These are phyloP conservation scores for Luvunga scandens DNA, from an alignment of 345 rosid species.

Conservation along the genomic window DNA sequence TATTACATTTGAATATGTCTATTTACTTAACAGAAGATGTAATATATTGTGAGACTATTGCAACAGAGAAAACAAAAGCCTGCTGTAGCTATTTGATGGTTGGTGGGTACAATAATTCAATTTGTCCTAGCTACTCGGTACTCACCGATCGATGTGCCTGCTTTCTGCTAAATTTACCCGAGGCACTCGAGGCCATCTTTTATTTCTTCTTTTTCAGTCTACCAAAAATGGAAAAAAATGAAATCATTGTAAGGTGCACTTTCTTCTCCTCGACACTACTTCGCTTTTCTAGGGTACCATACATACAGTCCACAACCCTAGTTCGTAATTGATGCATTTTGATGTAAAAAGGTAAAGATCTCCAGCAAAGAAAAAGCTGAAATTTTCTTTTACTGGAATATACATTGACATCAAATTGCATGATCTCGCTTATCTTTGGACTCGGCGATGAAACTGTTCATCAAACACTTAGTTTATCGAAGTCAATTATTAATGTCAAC, in stretches of 20 bases:
- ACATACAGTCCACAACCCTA: not conserved
- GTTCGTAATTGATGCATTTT: not conserved
- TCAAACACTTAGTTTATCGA: too few relatives aligned
- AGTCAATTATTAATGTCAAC: too few relatives aligned
- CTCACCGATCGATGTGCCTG: not conserved
- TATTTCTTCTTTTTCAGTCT: not conserved
- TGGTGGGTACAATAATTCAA: not conserved
- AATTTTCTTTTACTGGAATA: not conserved
- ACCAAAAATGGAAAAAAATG: not conserved
- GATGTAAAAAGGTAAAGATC: not conserved
- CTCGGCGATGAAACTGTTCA: too few relatives aligned
- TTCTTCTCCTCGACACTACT: not conserved
- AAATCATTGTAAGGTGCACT: not conserved
- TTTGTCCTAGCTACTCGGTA: not conserved
- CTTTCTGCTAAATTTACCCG: not conserved
- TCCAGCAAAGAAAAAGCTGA: not conserved
- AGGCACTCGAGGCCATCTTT: slow-evolving; percentile 10
- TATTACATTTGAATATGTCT: not conserved
- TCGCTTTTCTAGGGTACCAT: too few relatives aligned
- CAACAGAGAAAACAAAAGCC: not conserved
- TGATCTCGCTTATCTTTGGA: not conserved
- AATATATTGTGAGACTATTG: not conserved
- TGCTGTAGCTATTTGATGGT: not conserved
- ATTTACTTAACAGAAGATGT: not conserved
- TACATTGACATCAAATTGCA: not conserved